Base-by-base conservation (phyloP, 805 yeast species). In the Lipomyces spencermartinsiae region DNA sequence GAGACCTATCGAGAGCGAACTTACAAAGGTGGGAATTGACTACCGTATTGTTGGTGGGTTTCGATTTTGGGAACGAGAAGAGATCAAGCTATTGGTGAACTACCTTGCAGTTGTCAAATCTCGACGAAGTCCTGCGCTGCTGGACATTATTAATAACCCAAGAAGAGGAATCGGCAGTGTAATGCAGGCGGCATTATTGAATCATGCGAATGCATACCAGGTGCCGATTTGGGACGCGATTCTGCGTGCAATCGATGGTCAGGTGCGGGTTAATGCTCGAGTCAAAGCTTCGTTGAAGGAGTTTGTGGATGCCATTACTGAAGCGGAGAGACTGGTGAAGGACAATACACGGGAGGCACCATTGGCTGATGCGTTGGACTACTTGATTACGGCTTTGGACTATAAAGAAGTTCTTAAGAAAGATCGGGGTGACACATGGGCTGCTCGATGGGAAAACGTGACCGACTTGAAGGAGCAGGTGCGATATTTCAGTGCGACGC, bases 1-100 rank as follows among this genome's bases (percentile, higher is more conserved):
- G 0, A 79, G 90, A 62, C 81, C 78, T 3, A 79, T 93, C 8
- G 97, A 93, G 74, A 84, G 83, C 39, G 89, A 86, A 22, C 78
- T 94, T 31, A 81, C 86, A 0, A 82, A 79, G 59, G 76, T 78
- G 1, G 80, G 84, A 3, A 83, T 93, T 1, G 93, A 95, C 0
- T 90, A 91, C 73, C 78, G 79, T 8, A 83, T 93, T 66, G 82
- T 90, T 0, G 88, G 89, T 62, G 97, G 97, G 0, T 82, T 82
- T 57, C 88, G 92, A 0, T 91, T 92, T 74, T 91, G 96, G 94
- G 92, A 90, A 54, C 78, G 89, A 54, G 85, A 85, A 65, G 97
- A 91, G 74, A 87, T 92, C 16, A 80, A 82, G 29, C 78, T 85
- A 0, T 82, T 91, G 66, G 68, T 92, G 56, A 90, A 89, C 74